Evolutionary conservation across 2,329 filamentous ascomycete species (phyloP).

Genomic region (Nannizziopsis arthrosporioides): DNA sequence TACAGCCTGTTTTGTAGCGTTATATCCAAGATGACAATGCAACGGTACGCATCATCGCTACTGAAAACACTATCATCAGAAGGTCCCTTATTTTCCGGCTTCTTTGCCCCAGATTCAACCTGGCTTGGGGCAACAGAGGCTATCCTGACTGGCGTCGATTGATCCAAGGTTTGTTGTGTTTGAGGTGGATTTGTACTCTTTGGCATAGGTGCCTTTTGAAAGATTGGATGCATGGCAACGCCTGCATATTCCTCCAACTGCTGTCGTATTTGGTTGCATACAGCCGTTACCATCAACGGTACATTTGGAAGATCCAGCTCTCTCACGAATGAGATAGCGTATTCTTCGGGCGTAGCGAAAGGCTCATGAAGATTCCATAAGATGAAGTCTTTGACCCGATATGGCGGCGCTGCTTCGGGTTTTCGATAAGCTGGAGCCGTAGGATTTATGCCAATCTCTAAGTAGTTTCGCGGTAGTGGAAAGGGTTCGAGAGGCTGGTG

Average conservation of each 20-base stretch:
- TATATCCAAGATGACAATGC: constrained; percentile 80
- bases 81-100: constrained; percentile 25
- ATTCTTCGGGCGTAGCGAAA: constrained; percentile 86
- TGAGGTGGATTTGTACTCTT: constrained; percentile 31
- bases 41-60: constrained; percentile 88
- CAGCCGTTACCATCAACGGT: constrained; percentile 57
- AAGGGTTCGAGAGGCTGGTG: constrained; percentile 43
- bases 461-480: constrained; percentile 32
- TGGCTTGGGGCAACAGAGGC: constrained; percentile 15
- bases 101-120: constrained; percentile 9
- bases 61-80: constrained; percentile 65
- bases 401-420: constrained; percentile 69
- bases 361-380: constrained; percentile 96
- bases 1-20: constrained; percentile 86
- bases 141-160: constrained; percentile 21
- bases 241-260: constrained; percentile 94
- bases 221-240: constrained; percentile 83
- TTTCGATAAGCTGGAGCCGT: constrained; percentile 65
- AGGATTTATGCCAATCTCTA: constrained; percentile 44
- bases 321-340: constrained; percentile 79
- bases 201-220: constrained; percentile 47
- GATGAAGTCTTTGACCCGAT: constrained; percentile 87
- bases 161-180: constrained; percentile 13
- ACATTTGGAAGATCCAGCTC: constrained; percentile 83
- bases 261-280: constrained; percentile 86